Evolutionary conservation across 768 basidiomycete species (phyloP), one percentile per base, ranked within the genome.

Genomic region (Lentinula raphanica): DNA sequence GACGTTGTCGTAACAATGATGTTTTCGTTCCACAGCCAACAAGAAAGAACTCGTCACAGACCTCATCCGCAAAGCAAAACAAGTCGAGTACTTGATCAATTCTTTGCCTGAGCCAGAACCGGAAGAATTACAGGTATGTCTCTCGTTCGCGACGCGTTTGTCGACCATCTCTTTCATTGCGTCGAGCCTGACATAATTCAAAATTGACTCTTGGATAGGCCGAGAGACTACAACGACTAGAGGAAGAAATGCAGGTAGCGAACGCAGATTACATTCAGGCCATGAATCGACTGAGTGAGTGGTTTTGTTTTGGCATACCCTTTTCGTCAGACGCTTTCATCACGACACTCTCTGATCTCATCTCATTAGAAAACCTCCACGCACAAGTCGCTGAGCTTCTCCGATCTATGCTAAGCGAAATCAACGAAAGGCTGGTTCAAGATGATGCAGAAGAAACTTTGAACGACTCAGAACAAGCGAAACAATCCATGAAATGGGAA

Each of bases 11-110:
- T 38, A 12, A 44, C 7, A 21, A n/a, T 31, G 19, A 17, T 44
- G 28, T 2, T 29, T 11, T 39, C 21, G 6, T 48, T 19, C 31
- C 25, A 13, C 31, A 94, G 93, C 84, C 11, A 94, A 91, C 73
- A 83, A 88, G 69, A 87, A 82, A 62, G 92, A 95, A 69, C 84
- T 95, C 21, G 90, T 93, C 4, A 74, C 80, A 15, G 93, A 95
- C 65, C 76, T 96, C 39, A 80, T 94, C 39, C 79, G 84, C 38
- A 94, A 95, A 65, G 91, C 92, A 13, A 95, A 95, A 66, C 91
- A 94, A 69, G 82, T 96, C 40, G 89, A 95, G 64, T 87, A 84
- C 65, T 80, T 95, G 49, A 90, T 96, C 51, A 82, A 88, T 50
- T 86, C 85, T 0, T 71, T 96, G 13, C 92, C 92, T 0, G 83